phyloP scores from a whole-genome alignment of 2,329 filamentous ascomycete genomes.

The Alternaria panax region DNA sequence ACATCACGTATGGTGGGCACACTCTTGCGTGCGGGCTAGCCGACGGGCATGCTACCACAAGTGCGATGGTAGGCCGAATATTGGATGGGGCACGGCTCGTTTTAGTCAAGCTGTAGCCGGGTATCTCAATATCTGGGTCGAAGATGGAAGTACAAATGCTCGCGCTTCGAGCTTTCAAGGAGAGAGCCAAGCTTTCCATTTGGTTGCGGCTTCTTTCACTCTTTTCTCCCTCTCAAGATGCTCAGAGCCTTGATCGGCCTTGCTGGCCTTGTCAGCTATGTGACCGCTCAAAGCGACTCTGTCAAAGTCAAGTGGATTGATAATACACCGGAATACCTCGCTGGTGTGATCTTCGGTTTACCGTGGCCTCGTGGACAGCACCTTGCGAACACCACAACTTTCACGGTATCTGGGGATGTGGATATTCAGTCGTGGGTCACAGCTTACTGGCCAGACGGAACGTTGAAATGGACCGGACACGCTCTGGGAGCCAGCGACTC shows the following conservation, averaged over 20 bases:
- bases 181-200: background rate
- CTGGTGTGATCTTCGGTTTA: conserved; percentile 51
- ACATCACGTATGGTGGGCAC: conserved; percentile 17
- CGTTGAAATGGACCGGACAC: conserved; percentile 68
- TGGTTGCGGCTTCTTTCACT: conserved; percentile 9
- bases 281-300: conserved; percentile 22
- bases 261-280: conserved; percentile 23
- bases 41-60: conserved; percentile 21
- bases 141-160: conserved; percentile 21
- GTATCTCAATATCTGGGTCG: conserved; percentile 2
- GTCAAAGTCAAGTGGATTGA: conserved; percentile 46
- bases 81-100: conserved; percentile 4
- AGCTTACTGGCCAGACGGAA: conserved; percentile 67
- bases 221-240: conserved; percentile 21
- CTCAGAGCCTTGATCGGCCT: conserved; percentile 22
- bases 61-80: conserved; percentile 22
- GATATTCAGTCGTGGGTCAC: conserved; percentile 64
- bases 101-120: conserved; percentile 11
- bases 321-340: conserved; percentile 34
- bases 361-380: conserved; percentile 51
- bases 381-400: conserved; percentile 47
- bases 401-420: conserved; percentile 36
- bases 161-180: background rate
- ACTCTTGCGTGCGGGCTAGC: conserved; percentile 22
- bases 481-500: conserved; percentile 57